A percentile compares a stretch with the other conserved stretches of the same genome.
phyloP scores from a whole-genome alignment of 306 rosid genomes.

The Senna tora region DNA sequence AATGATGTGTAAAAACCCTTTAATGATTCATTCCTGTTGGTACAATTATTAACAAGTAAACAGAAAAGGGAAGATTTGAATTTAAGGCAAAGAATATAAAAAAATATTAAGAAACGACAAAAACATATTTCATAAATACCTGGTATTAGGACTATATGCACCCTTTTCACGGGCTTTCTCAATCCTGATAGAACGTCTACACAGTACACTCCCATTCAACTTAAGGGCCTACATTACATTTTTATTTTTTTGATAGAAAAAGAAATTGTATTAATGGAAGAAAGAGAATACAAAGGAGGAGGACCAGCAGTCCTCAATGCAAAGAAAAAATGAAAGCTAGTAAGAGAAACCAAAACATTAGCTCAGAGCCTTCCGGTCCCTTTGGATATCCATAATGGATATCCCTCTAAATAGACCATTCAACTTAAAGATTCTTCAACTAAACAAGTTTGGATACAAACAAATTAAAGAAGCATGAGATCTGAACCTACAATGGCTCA shows the following conservation, averaged over 20 bases:
- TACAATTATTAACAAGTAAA: slow-evolving; percentile 3
- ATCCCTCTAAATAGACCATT: too few species aligned
- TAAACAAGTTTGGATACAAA: not conserved
- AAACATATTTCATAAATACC: not conserved
- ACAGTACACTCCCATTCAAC: slow-evolving; percentile 36
- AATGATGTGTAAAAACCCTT: slow-evolving; percentile 58
- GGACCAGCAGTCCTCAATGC: too few species aligned
- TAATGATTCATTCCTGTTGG: slow-evolving; percentile 2
- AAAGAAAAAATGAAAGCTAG: too few species aligned
- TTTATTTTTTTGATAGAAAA: too few species aligned
- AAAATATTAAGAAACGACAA: not conserved
- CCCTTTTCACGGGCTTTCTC: slow-evolving; percentile 26
- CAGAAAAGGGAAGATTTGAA: not conserved
- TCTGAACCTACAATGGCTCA: not conserved
- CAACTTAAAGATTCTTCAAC: slow-evolving; percentile 23
- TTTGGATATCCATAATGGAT: too few species aligned
- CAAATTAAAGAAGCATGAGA: not conserved
- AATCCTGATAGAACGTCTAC: slow-evolving; percentile 34
- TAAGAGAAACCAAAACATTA: too few species aligned
- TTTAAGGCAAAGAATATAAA: not conserved
- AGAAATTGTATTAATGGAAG: too few species aligned
- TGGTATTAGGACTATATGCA: slow-evolving; percentile 8
- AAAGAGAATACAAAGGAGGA: too few species aligned
- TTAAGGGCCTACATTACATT: slow-evolving; percentile 41
- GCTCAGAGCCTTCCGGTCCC: too few species aligned